Evolutionary conservation across 768 basidiomycete genomes (phyloP), one percentile per base, ranked within the genome.

Genomic region (Mycena latifolia): DNA sequence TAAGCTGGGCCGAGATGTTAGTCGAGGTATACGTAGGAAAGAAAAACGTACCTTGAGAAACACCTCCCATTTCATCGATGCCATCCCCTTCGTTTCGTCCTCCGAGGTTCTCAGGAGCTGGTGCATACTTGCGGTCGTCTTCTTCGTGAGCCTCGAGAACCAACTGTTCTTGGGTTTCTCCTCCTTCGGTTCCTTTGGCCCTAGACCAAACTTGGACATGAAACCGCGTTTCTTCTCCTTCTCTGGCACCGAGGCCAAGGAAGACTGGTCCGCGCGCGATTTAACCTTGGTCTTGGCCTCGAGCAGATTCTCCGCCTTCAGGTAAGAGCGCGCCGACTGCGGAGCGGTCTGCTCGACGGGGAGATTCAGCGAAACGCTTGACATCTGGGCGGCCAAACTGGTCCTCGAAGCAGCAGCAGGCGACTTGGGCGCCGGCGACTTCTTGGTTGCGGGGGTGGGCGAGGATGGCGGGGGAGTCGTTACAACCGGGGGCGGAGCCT

Each of bases 31-130:
- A 29, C 27, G 9, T 58, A 20, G 55, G 5, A 47, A 50, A 58
- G 48, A 24, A 45, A n/a, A 31, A 57, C 78, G 53, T 61, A 91
- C 93, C 82, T 88, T 91, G 35, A 93, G 73, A 74, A 95, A 93
- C 61, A 86, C 79, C 37, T 94, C 91, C 93, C 93, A 94, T 65
- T 90, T 89, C 89, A 95, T 88, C 24, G 86, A 74, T 25, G 83
- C 78, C 54, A 81, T 73, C 8, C 88, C 89, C 63, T 83, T 79
- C 62, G 82, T 87, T 53, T 87, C 84, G 58, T 88, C 87, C 29
- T 86, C 82, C 37, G 83, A 77, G 9, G 86, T 86, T 43, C 81
- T 80, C 62, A 94, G 73, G 9, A 94, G 77, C 74, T 91, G 89
- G 52, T 89, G 87, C 89, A 93, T 88, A 48, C 82, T 81, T 22